These are phyloP conservation scores for Podila minutissima DNA, from an alignment of 192 early-diverging fungal genomes.

Conservation along the genomic window DNA sequence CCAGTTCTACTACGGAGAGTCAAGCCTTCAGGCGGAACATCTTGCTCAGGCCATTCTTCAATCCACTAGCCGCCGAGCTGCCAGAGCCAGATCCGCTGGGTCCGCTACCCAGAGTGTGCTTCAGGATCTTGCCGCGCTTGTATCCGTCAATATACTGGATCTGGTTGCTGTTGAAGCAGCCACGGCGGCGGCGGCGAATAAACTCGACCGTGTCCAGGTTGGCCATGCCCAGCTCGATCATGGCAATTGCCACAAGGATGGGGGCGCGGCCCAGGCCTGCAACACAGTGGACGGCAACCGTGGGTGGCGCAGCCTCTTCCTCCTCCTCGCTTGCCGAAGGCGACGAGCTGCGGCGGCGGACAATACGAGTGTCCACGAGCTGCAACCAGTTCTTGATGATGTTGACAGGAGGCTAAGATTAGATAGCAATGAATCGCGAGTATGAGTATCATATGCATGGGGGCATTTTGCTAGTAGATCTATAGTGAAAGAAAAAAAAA, in stretches of 20 bases:
- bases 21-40: slow-evolving; percentile 54
- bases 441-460: neutral
- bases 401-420: slow-evolving; percentile 65
- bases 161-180: slow-evolving; percentile 85
- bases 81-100: slow-evolving; percentile 14
- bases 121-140: slow-evolving; percentile 52
- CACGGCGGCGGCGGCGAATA: slow-evolving; percentile 78
- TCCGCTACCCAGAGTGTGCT: slow-evolving; percentile 35
- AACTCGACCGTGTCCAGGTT: slow-evolving; percentile 80
- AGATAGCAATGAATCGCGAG: neutral
- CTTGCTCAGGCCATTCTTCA: slow-evolving; percentile 51
- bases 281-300: slow-evolving; percentile 82
- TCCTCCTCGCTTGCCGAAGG: slow-evolving; percentile 45
- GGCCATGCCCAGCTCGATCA: slow-evolving; percentile 83
- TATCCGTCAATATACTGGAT: slow-evolving; percentile 71
- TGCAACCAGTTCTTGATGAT: slow-evolving; percentile 79
- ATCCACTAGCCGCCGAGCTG: slow-evolving; percentile 7
- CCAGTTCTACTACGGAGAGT: slow-evolving; percentile 26
- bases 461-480: too few relatives aligned
- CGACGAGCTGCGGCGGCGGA: slow-evolving; percentile 32
- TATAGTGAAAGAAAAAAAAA: neutral
- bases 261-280: slow-evolving; percentile 89
- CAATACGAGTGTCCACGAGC: slow-evolving; percentile 69
- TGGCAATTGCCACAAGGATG: slow-evolving; percentile 84
- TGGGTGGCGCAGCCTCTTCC: slow-evolving; percentile 37